Percentiles rank a stretch among this genome's conserved stretches.
Evolutionary conservation across 2,329 filamentous ascomycete genomes (phyloP).

Genomic region (Colletotrichum scovillei): DNA sequence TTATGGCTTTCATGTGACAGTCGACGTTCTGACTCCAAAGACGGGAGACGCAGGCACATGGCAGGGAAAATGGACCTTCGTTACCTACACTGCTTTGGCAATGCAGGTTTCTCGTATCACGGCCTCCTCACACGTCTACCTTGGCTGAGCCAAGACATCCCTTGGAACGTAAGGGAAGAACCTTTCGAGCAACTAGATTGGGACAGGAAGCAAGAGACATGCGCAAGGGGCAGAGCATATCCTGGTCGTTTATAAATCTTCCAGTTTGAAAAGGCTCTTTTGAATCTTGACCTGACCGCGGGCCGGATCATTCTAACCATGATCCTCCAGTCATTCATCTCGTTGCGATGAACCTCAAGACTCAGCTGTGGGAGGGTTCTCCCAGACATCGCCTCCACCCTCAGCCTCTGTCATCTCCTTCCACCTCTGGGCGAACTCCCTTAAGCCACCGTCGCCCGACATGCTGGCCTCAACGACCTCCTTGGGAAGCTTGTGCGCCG

Average conservation of each 20-base stretch:
- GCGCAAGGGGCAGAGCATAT: background rate
- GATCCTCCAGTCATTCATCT: background rate
- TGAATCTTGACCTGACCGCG: background rate
- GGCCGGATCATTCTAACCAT: background rate
- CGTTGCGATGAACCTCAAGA: background rate
- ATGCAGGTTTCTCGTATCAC: background rate
- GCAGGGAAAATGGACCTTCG: background rate
- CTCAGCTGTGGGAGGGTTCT: constrained; percentile 35
- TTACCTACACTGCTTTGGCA: background rate
- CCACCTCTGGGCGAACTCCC: constrained; percentile 84
- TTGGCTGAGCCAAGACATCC: background rate
- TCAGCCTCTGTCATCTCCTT: constrained; percentile 64
- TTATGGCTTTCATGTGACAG: background rate
- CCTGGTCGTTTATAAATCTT: background rate
- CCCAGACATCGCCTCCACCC: constrained; percentile 53
- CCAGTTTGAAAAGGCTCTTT: background rate
- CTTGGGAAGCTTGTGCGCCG: constrained; percentile 93
- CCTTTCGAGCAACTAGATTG: background rate
- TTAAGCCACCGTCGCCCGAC: constrained; percentile 78
- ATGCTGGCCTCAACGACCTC: constrained; percentile 84
- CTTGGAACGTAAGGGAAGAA: background rate
- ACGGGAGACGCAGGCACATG: background rate
- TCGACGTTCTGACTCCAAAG: background rate
- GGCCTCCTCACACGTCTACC: background rate
- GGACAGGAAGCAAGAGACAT: background rate